These are phyloP conservation scores for Diplodia corticola DNA, from an alignment of 2,329 filamentous ascomycete genomes.

Conservation along the genomic window DNA sequence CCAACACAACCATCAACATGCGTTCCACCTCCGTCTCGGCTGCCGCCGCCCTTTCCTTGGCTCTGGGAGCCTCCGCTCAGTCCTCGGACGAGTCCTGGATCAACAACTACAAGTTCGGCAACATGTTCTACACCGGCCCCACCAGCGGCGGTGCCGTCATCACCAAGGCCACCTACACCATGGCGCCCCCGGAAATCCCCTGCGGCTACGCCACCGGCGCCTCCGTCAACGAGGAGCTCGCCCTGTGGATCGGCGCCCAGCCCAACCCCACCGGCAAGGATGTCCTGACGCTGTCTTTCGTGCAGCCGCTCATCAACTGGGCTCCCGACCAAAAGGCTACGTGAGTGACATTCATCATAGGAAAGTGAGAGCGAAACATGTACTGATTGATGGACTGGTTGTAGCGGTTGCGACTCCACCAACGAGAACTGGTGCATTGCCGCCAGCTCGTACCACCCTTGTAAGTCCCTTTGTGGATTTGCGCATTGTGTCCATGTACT, in stretches of 20 bases:
- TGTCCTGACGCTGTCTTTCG: conserved; percentile 22
- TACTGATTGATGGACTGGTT: neutral
- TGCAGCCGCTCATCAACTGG: conserved; percentile 24
- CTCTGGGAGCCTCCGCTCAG: conserved; percentile 4
- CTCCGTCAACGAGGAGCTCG: neutral
- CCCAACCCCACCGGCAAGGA: conserved; percentile 13
- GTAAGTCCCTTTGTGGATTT: neutral
- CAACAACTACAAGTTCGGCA: conserved; percentile 23
- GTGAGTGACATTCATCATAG: neutral
- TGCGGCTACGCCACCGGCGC: conserved; percentile 13
- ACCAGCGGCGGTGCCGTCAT: conserved; percentile 23
- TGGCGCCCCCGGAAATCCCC: conserved; percentile 15
- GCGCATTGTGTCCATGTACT: neutral
- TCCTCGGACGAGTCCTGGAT: conserved; percentile 10
- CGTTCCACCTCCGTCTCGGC: conserved; percentile 9
- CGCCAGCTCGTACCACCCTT: conserved; percentile 22
- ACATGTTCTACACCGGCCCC: conserved; percentile 25
- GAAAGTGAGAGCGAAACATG: neutral
- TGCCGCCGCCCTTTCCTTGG: conserved; percentile 12
- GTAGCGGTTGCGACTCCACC: conserved; percentile 10
- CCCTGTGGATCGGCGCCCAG: conserved; percentile 23
- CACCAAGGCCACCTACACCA: conserved; percentile 25
- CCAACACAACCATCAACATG: neutral
- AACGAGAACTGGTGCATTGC: conserved; percentile 24
- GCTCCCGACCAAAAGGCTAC: conserved; percentile 6